phyloP scores from a whole-genome alignment of 2,329 filamentous ascomycete genomes.

The Pochonia chlamydosporia region DNA sequence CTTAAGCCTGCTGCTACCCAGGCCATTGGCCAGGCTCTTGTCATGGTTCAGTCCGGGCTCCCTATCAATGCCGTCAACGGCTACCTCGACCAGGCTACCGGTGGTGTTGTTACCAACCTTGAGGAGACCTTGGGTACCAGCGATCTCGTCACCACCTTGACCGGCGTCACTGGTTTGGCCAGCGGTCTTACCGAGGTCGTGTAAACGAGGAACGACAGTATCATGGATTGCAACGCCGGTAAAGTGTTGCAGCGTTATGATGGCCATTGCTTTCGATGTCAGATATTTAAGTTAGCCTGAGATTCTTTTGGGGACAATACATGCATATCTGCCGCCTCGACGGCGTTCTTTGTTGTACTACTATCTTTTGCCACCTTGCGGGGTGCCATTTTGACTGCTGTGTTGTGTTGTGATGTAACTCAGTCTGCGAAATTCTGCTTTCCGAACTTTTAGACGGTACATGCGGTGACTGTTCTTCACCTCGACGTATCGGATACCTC shows the following conservation, averaged over 20 bases:
- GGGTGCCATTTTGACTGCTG: too few species aligned
- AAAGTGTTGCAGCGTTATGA: neutral
- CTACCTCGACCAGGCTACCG: constrained; percentile 15
- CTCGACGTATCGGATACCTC: too few species aligned
- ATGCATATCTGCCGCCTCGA: neutral
- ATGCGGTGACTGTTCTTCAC: too few species aligned
- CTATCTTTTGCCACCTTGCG: neutral
- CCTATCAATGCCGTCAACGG: constrained; percentile 14
- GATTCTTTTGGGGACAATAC: neutral
- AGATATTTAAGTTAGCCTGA: neutral
- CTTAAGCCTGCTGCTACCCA: constrained; percentile 9
- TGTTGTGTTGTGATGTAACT: too few species aligned
- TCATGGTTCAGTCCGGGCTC: constrained; percentile 15
- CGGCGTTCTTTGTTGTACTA: neutral
- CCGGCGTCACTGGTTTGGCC: constrained; percentile 8
- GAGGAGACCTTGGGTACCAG: constrained; percentile 13
- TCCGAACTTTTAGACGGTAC: too few species aligned
- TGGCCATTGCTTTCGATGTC: neutral
- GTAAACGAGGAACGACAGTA: neutral
- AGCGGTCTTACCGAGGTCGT: neutral
- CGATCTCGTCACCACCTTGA: constrained; percentile 10
- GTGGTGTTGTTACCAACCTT: constrained; percentile 13
- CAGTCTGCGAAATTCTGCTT: too few species aligned
- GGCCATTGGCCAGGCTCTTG: constrained; percentile 17
- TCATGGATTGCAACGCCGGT: neutral